Conservation (phyloP, 441 rosid species). For the Adansonia grandidieri region DNA sequence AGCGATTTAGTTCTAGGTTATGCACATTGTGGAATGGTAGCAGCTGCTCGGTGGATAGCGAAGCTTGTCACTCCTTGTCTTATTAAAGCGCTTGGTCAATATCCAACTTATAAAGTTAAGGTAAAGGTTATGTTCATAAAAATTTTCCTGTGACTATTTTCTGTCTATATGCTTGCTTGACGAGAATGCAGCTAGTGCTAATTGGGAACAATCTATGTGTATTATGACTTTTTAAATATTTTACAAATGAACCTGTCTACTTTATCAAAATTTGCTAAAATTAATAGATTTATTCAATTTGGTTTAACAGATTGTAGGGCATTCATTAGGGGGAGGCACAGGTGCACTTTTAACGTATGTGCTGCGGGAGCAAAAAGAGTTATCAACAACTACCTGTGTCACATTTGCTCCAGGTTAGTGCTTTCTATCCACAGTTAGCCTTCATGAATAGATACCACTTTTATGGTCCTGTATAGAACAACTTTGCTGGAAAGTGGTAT, state of each 20-base stretch:
- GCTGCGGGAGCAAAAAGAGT: conserved; percentile 78
- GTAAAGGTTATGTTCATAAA: conserved; percentile 37
- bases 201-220: not conserved
- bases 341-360: conserved; percentile 89
- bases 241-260: not conserved
- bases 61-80: conserved; percentile 88
- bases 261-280: not conserved
- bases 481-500: conserved; percentile 14
- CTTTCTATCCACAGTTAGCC: conserved; percentile 16
- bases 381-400: conserved; percentile 68
- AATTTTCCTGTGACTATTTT: not conserved
- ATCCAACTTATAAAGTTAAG: conserved; percentile 81
- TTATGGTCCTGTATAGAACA: not conserved
- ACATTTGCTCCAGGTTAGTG: conserved; percentile 87
- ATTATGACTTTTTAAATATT: conserved; percentile 14
- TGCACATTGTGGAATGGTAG: conserved; percentile 99
- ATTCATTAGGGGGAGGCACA: conserved; percentile 96
- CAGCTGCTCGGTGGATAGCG: conserved; percentile 95
- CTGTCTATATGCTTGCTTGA: conserved; percentile 1
- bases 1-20: conserved; percentile 85
- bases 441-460: not conserved
- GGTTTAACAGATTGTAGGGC: conserved; percentile 76
- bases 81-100: conserved; percentile 61
- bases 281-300: conserved; percentile 26
- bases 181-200: conserved; percentile 6